Evolutionary conservation across 1,284 basidiomycete species (phyloP), one percentile per base, ranked within the genome.

Genomic region (Exobasidium cylindrosporum): DNA sequence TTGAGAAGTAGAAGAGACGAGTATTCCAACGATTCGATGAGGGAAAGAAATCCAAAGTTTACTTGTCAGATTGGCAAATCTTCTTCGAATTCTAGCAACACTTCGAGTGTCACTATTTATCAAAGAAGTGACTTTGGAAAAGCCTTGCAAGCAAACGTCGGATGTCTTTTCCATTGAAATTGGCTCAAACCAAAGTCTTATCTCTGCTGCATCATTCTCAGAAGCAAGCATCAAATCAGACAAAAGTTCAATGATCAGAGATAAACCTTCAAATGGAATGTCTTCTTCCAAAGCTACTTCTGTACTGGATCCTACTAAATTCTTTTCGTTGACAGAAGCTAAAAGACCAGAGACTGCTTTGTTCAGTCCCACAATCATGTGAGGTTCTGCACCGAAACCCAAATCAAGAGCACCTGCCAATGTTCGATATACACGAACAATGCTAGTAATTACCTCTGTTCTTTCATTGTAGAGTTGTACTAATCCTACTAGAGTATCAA

Each of bases 231-330:
- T 55, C 11, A 72, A 44, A 58, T 70, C 72, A 11, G 24, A 44
- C 1, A 74, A 57, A 17, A 66, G 49, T 59, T 73, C 72, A 21
- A 68, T 45, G 2, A 67, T 45, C 31, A 73, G 45, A 44, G 65
- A 65, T 14, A 73, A 40, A 0, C 69, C 72, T 46, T 73, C 72
- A 57, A 66, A 73, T 23, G 72, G 72, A 29, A 61, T 59, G 23
- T 73, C 69, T 29, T 73, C 72, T 26, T 74, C 72, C 54, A 73
- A 35, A 24, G 70, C 63, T 31, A 61, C 60, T 0, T 60, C 68
- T 1, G 54, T 59, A 23, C 65, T 63, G 2, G 13, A 13, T 14
- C 47, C 47, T 21, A 50, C 14, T 4, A 50, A 4, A 28, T 24
- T 50, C 21, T 28, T 50, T 13, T 21, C 47, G 26, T 50, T 47